Evolutionary conservation across 2,329 filamentous ascomycete genomes (phyloP), one percentile per base, ranked within the genome.

Genomic region (Dendrostoma leiphaemia): DNA sequence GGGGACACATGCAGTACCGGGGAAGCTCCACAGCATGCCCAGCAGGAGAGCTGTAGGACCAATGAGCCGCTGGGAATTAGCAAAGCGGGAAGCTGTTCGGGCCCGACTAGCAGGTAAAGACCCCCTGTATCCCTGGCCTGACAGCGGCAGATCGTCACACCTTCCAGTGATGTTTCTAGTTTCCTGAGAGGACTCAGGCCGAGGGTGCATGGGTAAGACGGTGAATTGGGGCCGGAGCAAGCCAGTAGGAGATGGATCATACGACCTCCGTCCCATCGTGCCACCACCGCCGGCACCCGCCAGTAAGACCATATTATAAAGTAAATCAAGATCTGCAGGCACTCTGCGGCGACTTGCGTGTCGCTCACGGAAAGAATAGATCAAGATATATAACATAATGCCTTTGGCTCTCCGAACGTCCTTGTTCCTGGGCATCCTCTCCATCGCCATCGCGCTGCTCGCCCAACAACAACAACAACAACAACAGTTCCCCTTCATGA

Each of bases 401-500:
- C 53, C 53, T 53, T 48, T 53, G 19, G 40, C 24, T 26, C 28
- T 49, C 31, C 12, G 35, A 15, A 34, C 54, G 13, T 52, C 66
- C 19, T 64, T 71, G n/a, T 60, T 67, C 8, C 56, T 71, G 32
- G 65, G 65, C 43, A 64, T 69, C 37, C 64, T 35, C 29, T 41
- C 67, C 46, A 64, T 70, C 40, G 56, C 70, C 21, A 63, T 75
- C 56, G 69, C 67, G 10, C 60, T 72, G 26, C 63, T 74, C 49
- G 55, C 72, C 34, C 69, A 64, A 9, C n/a, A n/a, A n/a, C n/a
- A n/a, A n/a, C n/a, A n/a, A n/a, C n/a, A n/a, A n/a, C n/a, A n/a
- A n/a, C n/a, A n/a, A n/a, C 62, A 67, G 53, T 70, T 70, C 13
- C 72, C 72, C 1, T 69, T 69, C 60, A 66, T 70, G 63, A 74